Evolutionary conservation across 2,329 filamentous ascomycete genomes (phyloP), one percentile per base, ranked within the genome.

Genomic region (Penicillium aurantiogriseum): DNA sequence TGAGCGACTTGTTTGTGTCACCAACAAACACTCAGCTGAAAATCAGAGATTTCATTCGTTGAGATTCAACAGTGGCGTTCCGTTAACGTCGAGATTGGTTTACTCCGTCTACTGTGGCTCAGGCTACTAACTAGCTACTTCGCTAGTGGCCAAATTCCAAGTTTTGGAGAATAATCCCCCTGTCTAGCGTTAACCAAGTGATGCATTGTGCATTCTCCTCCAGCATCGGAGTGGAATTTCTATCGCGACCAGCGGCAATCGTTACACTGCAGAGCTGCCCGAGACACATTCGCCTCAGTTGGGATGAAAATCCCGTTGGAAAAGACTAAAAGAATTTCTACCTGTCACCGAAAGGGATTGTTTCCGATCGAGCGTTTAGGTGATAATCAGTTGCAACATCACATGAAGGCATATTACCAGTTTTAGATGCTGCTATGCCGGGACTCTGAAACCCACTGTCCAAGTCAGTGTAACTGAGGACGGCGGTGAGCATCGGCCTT

Each of bases 211-310:
- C 11, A 54, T 48, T 57, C 11, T 25, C 10, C 42, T 43, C 31
- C 11, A 38, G 51, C 9, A 51, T 51, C 42, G 45, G 50, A 52
- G 38, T n/a, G 4, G 6, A 23, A 47, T 61, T 57, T 35, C 15
- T 15, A 60, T 61, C 48, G 39, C 36, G 13, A 27, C 60, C 42
- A 42, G 50, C 36, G 42, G 43, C 17, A 43, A 46, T 54, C 15
- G 59, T 61, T 55, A 47, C 58, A 63, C 54, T 49, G 49, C 58
- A 60, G 36, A 39, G 39, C 25, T 60, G 33, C 61, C 61, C 52
- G 52, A 59, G 46, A 54, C 40, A 39, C 21, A 19, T 46, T 31
- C 35, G 51, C 27, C 35, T n/a, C 40, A 36, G 62, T 42, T 53
- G 42, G 7, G 25, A 62, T 58, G 36, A 8, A 47, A 63, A 66